Conservation (phyloP, 177 flowering plant species). For the Tripterygium wilfordii region DNA sequence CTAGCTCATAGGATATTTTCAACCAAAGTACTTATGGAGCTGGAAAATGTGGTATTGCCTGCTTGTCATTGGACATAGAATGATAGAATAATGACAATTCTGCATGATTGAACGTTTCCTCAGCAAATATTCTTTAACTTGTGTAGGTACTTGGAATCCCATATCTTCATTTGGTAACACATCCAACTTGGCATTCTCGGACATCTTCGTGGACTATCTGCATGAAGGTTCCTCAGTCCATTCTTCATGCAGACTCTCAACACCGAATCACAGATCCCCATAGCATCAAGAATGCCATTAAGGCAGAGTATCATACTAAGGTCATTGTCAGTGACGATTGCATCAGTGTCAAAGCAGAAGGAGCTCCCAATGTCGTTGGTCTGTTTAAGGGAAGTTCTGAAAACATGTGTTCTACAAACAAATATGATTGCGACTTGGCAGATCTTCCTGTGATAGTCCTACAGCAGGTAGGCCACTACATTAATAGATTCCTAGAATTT, state of each 20-base stretch:
- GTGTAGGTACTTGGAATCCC: slow-evolving; percentile 65
- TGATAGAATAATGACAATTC: not conserved
- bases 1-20: slow-evolving; percentile 86
- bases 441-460: slow-evolving; percentile 75
- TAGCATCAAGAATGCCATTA: slow-evolving; percentile 23
- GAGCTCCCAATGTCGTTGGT: slow-evolving; percentile 79
- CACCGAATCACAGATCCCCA: slow-evolving; percentile 23
- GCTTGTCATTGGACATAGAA: not conserved
- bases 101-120: not conserved
- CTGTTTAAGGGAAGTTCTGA: slow-evolving; percentile 54
- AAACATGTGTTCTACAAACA: slow-evolving; percentile 42
- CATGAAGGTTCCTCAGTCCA: slow-evolving; percentile 69
- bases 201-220: slow-evolving; percentile 86
- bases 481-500: not conserved
- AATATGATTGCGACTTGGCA: slow-evolving; percentile 64
- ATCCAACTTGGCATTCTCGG: slow-evolving; percentile 94
- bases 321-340: slow-evolving; percentile 81
- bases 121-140: not conserved
- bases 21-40: slow-evolving; percentile 59
- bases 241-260: slow-evolving; percentile 36
- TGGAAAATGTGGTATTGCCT: slow-evolving; percentile 77
- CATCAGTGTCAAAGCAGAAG: slow-evolving; percentile 79
- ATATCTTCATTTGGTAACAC: slow-evolving; percentile 68
- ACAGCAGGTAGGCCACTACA: slow-evolving; percentile 57
- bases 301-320: slow-evolving; percentile 64